phyloP scores from a whole-genome alignment of 495 filamentous ascomycete species.

The Podospora comata region DNA sequence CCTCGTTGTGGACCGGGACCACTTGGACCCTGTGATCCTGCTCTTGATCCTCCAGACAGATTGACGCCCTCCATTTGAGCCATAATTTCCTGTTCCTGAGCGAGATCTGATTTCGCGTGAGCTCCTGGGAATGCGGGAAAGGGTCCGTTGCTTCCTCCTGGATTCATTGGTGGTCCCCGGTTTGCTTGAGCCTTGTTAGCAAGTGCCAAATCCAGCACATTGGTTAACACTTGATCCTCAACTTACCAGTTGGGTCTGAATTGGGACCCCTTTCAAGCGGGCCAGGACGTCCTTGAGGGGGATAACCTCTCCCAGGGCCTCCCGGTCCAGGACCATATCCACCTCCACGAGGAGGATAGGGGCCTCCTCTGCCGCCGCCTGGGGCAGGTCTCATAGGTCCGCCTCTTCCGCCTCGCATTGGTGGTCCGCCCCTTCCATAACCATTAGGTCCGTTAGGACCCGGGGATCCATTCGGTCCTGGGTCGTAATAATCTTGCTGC shows the following conservation, averaged over 20 bases:
- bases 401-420: conserved; percentile 42
- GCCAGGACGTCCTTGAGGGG: conserved; percentile 38
- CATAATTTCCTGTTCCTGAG: conserved; percentile 48
- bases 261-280: conserved; percentile 34
- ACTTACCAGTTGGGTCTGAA: conserved; percentile 39
- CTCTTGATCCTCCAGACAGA: conserved; percentile 44
- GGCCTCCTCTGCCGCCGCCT: conserved; percentile 36
- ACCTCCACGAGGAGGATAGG: conserved; percentile 33
- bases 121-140: conserved; percentile 63
- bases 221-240: not conserved
- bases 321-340: conserved; percentile 32
- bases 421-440: conserved; percentile 35
- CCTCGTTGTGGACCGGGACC: conserved; percentile 32
- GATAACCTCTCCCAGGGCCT: conserved; percentile 39
- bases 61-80: conserved; percentile 59
- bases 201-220: not conserved
- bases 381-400: conserved; percentile 42
- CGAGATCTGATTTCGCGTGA: conserved; percentile 44
- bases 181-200: conserved; percentile 29
- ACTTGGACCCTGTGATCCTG: conserved; percentile 31
- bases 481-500: conserved; percentile 52
- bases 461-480: conserved; percentile 22
- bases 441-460: conserved; percentile 29
- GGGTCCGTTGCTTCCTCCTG: conserved; percentile 56
- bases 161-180: conserved; percentile 34